Evolutionary conservation across 805 yeast species (phyloP), one percentile per base, ranked within the genome.

Genomic region (Ogataea populi-albae): DNA sequence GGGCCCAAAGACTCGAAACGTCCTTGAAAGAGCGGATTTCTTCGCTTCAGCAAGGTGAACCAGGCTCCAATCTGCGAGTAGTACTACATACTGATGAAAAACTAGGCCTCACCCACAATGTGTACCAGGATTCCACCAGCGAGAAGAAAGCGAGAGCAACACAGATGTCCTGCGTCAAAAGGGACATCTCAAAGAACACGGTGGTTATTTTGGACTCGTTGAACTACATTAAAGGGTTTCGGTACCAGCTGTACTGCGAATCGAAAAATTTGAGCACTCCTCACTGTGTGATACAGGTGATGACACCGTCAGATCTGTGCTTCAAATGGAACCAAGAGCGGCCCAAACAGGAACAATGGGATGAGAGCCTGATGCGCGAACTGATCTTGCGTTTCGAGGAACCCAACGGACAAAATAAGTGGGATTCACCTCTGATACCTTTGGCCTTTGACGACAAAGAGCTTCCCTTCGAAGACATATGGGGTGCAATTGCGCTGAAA

Each of bases 231-330:
- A 93, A 93, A 55, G 98, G 98, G 0, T 88, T 89, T 58, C 68
- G 98, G 41, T 93, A 93, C 61, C 98, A 93, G 61, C 67, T 93
- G 35, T 88, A 78, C 58, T 89, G 97, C 60, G 98, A 93, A 59
- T 89, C 96, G 24, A 91, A 89, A 57, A 82, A 87, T 1, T 67
- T 79, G 18, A 71, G 79, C 12, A 88, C 97, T 1, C 80, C 93
- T 2, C 82, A 86, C 45, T 83, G 94, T 53, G 84, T 89, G 24
- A 66, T 91, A 2, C 89, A 91, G 43, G 81, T 85, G 1, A 73
- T 88, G 49, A 76, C 84, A 12, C 81, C 96, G 0, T 47, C 72
- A 4, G 81, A 75, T 1, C 64, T 65, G 11, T 80, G 93, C 49
- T 48, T 68, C 7, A 71, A 76, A 38, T 81, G 89, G 84, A 86